Conservation (phyloP, 225 moss, liverwort and hornwort genomes). For the Climacium dendroides region DNA sequence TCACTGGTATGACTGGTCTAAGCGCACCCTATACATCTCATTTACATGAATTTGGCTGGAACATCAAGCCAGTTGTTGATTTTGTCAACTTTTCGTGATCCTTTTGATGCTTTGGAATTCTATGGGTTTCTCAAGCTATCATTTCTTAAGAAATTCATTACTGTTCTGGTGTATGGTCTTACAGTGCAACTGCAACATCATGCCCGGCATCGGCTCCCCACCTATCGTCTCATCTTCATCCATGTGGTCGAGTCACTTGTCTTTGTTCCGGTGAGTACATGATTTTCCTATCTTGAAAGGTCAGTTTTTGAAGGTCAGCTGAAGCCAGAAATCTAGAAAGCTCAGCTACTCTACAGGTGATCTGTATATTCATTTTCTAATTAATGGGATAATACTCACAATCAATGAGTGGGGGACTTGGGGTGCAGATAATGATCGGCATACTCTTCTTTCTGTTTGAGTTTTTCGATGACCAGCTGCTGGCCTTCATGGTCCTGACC, state of each 20-base stretch:
- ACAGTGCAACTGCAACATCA: conserved; percentile 98
- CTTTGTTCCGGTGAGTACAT: conserved; percentile 78
- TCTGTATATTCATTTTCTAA: neutral
- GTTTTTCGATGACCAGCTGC: conserved; percentile 95
- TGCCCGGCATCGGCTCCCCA: conserved; percentile 91
- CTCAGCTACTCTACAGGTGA: neutral
- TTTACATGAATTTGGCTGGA: neutral
- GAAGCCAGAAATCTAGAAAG: neutral
- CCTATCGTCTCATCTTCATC: conserved; percentile 90
- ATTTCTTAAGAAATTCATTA: neutral
- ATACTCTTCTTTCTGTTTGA: conserved; percentile 95
- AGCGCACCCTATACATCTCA: neutral
- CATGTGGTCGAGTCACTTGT: conserved; percentile 97
- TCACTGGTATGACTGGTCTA: conserved; percentile 56
- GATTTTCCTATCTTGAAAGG: neutral
- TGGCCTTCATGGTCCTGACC: conserved; percentile 97
- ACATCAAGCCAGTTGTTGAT: neutral
- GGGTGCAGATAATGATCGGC: conserved; percentile 95
- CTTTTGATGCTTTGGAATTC: neutral
- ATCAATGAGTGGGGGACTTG: neutral
- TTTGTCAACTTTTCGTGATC: neutral
- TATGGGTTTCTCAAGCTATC: neutral
- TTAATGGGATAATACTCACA: neutral
- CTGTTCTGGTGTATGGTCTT: neutral
- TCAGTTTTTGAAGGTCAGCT: neutral